These are phyloP conservation scores for Backusella liffmaniae DNA, from an alignment of 192 early-diverging fungal species.

Conservation along the genomic window DNA sequence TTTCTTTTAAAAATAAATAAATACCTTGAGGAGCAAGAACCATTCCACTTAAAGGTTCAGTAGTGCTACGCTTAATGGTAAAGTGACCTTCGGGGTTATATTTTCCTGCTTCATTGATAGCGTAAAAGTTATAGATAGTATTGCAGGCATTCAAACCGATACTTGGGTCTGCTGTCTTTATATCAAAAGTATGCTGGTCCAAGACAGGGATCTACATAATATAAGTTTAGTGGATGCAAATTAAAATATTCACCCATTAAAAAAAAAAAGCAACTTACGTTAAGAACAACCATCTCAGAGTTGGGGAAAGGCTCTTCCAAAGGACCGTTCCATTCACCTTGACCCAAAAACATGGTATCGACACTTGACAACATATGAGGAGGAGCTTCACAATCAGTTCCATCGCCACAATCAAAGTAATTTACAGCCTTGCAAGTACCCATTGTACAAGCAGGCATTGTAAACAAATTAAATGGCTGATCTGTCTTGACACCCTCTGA, in stretches of 20 bases:
- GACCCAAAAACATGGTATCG: background rate
- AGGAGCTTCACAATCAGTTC: background rate
- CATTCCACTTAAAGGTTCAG: background rate
- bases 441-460: background rate
- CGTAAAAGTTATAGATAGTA: conserved; percentile 15
- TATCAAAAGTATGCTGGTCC: background rate
- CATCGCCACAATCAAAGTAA: background rate
- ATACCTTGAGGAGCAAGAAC: conserved; percentile 19
- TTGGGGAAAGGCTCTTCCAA: background rate
- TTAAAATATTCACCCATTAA: background rate
- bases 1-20: background rate
- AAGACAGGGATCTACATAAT: conserved; percentile 6
- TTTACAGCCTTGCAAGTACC: background rate
- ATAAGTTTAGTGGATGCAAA: background rate
- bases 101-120: conserved; percentile 5
- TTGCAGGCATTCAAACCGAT: conserved; percentile 2
- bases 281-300: background rate
- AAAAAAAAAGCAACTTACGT: background rate
- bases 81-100: conserved; percentile 2
- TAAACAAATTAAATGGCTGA: conserved; percentile 10
- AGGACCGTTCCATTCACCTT: background rate
- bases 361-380: background rate
- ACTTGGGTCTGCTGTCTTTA: background rate
- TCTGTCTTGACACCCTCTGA: background rate
- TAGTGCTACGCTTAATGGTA: conserved; percentile 5